Evolutionary conservation across 2,329 filamentous ascomycete genomes (phyloP).

Genomic region (Aspergillus tamarii): DNA sequence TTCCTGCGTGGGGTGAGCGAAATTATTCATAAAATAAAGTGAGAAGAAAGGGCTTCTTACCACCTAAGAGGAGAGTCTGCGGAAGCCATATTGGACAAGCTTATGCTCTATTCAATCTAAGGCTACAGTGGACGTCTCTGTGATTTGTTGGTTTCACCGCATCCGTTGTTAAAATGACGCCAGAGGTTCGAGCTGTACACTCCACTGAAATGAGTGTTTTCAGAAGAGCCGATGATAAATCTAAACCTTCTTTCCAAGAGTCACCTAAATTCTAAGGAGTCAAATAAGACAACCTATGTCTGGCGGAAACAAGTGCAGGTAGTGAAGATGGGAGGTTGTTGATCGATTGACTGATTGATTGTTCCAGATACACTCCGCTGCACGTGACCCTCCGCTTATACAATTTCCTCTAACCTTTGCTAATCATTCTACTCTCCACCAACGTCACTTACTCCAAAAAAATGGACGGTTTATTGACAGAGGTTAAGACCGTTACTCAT

Average conservation of each 20-base stretch:
- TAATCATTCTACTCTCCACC: conserved; percentile 11
- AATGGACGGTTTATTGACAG: conserved; percentile 46
- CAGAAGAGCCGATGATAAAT: neutral
- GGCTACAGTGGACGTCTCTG: neutral
- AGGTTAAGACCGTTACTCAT: conserved; percentile 41
- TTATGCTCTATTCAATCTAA: conserved; percentile 4
- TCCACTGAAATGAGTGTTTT: neutral
- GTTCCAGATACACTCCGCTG: conserved; percentile 17
- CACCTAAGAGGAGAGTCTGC: conserved; percentile 22
- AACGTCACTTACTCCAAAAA: conserved; percentile 13
- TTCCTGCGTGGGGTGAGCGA: conserved; percentile 59
- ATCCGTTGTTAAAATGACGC: conserved; percentile 3
- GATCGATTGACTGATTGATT: conserved; percentile 16
- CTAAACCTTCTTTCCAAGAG: too few species aligned
- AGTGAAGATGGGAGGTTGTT: conserved; percentile 3
- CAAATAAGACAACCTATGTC: neutral
- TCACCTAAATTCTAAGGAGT: neutral
- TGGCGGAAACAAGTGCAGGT: neutral
- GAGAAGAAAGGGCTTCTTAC: conserved; percentile 5
- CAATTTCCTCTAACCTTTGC: conserved; percentile 20
- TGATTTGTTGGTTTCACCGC: neutral
- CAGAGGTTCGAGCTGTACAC: neutral
- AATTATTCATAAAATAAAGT: neutral
- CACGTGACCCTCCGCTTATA: conserved; percentile 35
- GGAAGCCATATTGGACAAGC: conserved; percentile 19